Evolutionary conservation across 2,329 filamentous ascomycete species (phyloP), one percentile per base, ranked within the genome.

Genomic region (Scleromitrula shiraiana): DNA sequence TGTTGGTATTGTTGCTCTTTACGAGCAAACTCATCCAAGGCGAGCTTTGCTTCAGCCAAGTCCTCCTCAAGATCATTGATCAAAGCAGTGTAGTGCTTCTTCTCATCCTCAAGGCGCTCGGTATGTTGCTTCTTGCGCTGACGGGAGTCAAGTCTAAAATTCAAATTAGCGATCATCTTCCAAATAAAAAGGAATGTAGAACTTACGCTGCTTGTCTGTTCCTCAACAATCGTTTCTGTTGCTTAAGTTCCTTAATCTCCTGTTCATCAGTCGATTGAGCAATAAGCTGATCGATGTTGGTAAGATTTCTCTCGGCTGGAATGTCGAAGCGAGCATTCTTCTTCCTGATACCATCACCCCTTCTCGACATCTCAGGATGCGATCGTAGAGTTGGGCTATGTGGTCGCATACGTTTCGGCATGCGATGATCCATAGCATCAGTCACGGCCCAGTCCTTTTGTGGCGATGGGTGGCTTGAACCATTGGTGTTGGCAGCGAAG

Each of bases 321-420:
- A 98, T 98, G 63, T 97, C 91, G 68, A 97, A 96, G 58, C 91
- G 85, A 56, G 90, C 89, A 64, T 97, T 98, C 84, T 97, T 97
- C 82, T 98, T 98, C 62, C 93, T 81, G 67, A 97, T 94, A 53
- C 93, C 62, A 45, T 65, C 62, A 27, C 62, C 60, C 45, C 63
- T 56, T 46, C 63, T 57, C 10, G 61, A 76, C 66, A 87, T 73
- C 48, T 90, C 83, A 53, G 89, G 88, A 70, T 86, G 85, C 59
- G 78, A 85, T 63, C 81, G 79, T 67, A 84, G 77, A 23, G 58
- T 58, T 24, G 86, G 80, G 67, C 79, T 90, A 64, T 78, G 78
- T 35, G 80, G 77, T 54, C 75, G 75, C 74, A 85, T 81, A 59
- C 77, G 74, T 68, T 80, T 81, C 52, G 69, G 68, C 65, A 76